These are phyloP conservation scores for Bonia amplexicaulis DNA, from an alignment of 176 grass and related monocot species.

Conservation along the genomic window DNA sequence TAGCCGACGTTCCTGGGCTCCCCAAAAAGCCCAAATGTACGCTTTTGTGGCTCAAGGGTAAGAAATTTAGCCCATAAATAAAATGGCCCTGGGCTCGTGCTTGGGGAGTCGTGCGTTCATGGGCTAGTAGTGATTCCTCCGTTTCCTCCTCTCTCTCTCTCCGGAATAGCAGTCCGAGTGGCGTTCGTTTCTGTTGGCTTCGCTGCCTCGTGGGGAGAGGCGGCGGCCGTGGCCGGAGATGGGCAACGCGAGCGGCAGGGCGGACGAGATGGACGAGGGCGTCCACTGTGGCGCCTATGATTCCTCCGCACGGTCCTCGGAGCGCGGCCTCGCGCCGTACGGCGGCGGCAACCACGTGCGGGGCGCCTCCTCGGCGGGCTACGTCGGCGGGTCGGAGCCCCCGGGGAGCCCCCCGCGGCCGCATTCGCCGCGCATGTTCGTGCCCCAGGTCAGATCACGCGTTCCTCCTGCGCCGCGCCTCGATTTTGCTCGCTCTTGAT, in stretches of 20 bases:
- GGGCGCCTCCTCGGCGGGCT: conserved; percentile 28
- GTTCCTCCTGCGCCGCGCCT: background rate
- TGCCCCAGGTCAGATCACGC: conserved; percentile 64
- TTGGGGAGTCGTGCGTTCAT: background rate
- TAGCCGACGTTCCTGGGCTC: too few species aligned
- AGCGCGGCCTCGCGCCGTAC: background rate
- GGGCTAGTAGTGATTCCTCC: background rate
- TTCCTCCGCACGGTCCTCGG: background rate
- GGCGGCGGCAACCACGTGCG: conserved; percentile 20
- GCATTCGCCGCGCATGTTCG: conserved; percentile 83
- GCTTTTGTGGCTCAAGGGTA: too few species aligned
- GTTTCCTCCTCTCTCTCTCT: background rate
- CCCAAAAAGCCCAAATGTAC: too few species aligned
- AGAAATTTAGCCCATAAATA: too few species aligned
- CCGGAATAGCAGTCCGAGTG: background rate
- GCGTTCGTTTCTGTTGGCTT: too few species aligned
- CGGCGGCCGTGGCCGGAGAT: conserved; percentile 19
- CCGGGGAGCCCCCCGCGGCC: conserved; percentile 62
- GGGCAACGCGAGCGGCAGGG: conserved; percentile 79
- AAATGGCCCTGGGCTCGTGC: background rate
- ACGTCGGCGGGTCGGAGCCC: conserved; percentile 28
- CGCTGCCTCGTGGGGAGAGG: too few species aligned
- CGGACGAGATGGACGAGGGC: conserved; percentile 49
- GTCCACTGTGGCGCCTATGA: conserved; percentile 7
- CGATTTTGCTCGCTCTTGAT: background rate